Conservation (phyloP, 805 yeast species). For the Torulaspora delbrueckii region DNA sequence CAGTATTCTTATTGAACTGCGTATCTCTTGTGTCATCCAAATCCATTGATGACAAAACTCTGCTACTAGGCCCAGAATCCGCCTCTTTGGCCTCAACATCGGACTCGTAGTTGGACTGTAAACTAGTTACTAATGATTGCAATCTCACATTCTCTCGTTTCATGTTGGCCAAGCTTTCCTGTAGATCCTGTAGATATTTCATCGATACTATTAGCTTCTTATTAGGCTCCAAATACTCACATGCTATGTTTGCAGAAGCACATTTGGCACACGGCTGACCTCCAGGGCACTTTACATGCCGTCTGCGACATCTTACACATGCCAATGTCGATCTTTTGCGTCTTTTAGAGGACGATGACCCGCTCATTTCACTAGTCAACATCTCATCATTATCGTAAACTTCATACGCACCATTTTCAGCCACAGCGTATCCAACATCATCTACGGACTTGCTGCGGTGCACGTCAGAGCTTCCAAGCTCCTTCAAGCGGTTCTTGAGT, state of each 20-base stretch:
- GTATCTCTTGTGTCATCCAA: slow-evolving; percentile 6
- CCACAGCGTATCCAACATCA: not conserved
- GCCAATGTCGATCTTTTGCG: slow-evolving; percentile 31
- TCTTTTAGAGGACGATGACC: slow-evolving; percentile 12
- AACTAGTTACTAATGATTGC: slow-evolving; percentile 33
- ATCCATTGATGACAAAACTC: slow-evolving; percentile 1
- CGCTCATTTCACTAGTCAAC: not conserved
- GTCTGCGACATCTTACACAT: slow-evolving; percentile 62
- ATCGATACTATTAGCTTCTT: slow-evolving; percentile 68
- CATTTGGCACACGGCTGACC: slow-evolving; percentile 71
- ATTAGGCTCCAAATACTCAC: slow-evolving; percentile 70
- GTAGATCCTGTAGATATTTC: slow-evolving; percentile 61
- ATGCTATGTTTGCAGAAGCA: slow-evolving; percentile 46
- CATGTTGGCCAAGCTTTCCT: slow-evolving; percentile 59
- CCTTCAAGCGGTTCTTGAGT: not conserved
- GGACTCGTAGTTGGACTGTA: not conserved
- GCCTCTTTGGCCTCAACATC: not conserved
- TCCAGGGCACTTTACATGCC: slow-evolving; percentile 76
- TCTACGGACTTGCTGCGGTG: not conserved
- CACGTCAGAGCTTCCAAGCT: not conserved
- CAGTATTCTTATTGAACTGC: slow-evolving; percentile 11
- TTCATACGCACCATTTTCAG: not conserved
- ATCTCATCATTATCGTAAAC: slow-evolving; percentile 7
- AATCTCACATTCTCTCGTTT: slow-evolving; percentile 62
- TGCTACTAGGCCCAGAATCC: not conserved